A percentile compares a stretch with the other conserved stretches of the same genome.
These are phyloP conservation scores for Kalmanozyma brasiliensis DNA, from an alignment of 1,284 basidiomycete species.

Conservation along the genomic window DNA sequence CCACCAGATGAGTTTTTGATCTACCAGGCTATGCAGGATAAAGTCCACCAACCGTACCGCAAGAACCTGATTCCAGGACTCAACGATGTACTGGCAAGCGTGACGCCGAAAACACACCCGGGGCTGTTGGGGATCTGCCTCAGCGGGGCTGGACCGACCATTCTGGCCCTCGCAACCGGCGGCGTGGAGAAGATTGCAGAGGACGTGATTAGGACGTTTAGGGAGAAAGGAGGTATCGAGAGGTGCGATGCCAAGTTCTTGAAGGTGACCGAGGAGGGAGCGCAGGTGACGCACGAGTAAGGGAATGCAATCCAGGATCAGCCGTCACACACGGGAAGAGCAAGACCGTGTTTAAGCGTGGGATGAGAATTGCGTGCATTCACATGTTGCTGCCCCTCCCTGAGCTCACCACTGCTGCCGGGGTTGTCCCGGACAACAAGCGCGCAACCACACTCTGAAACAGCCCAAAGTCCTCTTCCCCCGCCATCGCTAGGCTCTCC, in stretches of 20 bases:
- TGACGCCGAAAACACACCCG: slow-evolving; percentile 88
- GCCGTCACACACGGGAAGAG: too few relatives aligned
- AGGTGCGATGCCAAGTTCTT: slow-evolving; percentile 60
- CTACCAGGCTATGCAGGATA: slow-evolving; percentile 99
- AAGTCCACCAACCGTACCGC: slow-evolving; percentile 96
- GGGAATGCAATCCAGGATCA: too few relatives aligned
- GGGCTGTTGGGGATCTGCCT: slow-evolving; percentile 96
- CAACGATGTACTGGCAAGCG: slow-evolving; percentile 74
- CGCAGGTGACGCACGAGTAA: slow-evolving; percentile 12
- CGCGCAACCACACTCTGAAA: slow-evolving; percentile 46
- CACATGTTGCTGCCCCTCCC: too few relatives aligned
- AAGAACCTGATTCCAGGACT: slow-evolving; percentile 88
- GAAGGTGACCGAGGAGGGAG: slow-evolving; percentile 61
- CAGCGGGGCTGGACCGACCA: slow-evolving; percentile 96
- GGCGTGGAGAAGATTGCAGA: slow-evolving; percentile 55
- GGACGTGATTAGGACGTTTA: slow-evolving; percentile 60
- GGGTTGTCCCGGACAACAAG: slow-evolving; percentile 9
- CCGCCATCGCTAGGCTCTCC: slow-evolving; percentile 31
- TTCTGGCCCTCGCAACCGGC: slow-evolving; percentile 90
- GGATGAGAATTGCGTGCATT: too few relatives aligned
- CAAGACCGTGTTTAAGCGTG: too few relatives aligned
- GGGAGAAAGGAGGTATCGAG: slow-evolving; percentile 52
- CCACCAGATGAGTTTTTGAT: slow-evolving; percentile 94
- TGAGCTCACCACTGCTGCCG: not conserved
- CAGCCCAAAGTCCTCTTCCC: slow-evolving; percentile 51